Evolutionary conservation across 139 green algal genomes (phyloP).

Genomic region (Closterium sp.): DNA sequence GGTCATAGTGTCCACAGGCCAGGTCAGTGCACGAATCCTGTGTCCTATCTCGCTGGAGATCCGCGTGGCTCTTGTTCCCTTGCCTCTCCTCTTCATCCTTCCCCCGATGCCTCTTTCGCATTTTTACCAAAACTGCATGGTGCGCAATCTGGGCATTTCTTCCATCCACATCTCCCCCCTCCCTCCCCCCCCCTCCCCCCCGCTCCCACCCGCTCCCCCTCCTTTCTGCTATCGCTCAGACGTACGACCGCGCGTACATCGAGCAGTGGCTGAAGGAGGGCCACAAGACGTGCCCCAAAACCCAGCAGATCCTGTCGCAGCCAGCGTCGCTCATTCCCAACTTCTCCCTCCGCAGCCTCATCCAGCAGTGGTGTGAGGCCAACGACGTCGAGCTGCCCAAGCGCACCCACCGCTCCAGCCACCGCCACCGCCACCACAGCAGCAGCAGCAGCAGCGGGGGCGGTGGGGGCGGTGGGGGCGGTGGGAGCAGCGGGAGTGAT

Average conservation of each 20-base stretch:
- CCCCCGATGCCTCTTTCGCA: not conserved
- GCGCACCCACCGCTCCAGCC: not conserved
- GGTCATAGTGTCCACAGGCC: constrained; percentile 36
- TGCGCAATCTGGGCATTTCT: no score
- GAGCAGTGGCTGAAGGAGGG: constrained; percentile 40
- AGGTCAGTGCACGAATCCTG: constrained; percentile 17
- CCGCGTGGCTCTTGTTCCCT: not conserved
- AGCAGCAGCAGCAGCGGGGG: not conserved
- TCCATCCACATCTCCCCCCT: not conserved
- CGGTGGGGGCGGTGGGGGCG: constrained; percentile 1
- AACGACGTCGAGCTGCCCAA: constrained; percentile 39
- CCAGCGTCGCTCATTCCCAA: constrained; percentile 36
- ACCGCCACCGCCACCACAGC: not conserved
- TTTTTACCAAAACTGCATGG: no score
- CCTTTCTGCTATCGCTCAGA: not conserved
- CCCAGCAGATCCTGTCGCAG: constrained; percentile 38
- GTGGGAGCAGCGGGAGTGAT: not conserved
- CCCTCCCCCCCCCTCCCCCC: not conserved
- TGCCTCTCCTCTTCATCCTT: not conserved
- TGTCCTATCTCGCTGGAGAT: no score
- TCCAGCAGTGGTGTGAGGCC: constrained; percentile 40
- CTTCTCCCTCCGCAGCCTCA: constrained; percentile 31
- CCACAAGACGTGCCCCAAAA: constrained; percentile 42
- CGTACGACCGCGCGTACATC: constrained; percentile 40
- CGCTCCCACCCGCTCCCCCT: not conserved